Percentiles rank a stretch among this genome's conserved stretches.
Evolutionary conservation across 2,329 filamentous ascomycete species (phyloP).

Genomic region (Iodosphaeria phyllophila): DNA sequence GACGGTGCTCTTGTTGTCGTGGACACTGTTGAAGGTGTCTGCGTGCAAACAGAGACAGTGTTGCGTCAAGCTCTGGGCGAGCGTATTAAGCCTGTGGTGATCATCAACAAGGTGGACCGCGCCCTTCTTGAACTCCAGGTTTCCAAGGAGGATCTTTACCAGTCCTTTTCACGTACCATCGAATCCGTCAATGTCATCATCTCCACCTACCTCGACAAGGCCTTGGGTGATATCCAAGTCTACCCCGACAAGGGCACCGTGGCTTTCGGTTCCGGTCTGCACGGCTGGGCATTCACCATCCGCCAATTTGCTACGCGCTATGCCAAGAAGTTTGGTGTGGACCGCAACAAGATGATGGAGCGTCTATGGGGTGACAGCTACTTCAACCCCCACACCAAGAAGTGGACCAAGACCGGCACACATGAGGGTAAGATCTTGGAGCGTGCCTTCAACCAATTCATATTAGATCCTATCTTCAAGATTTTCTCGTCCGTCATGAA

Average conservation of each 20-base stretch:
- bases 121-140: slow-evolving; percentile 98
- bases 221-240: slow-evolving; percentile 93
- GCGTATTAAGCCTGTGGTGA: slow-evolving; percentile 98
- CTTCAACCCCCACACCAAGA: slow-evolving; percentile 99
- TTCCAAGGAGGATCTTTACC: slow-evolving; percentile 97
- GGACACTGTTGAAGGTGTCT: slow-evolving; percentile 99
- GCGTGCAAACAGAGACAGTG: slow-evolving; percentile 99
- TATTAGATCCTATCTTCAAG: slow-evolving; percentile 98
- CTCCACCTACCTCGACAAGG: slow-evolving; percentile 95
- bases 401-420: slow-evolving; percentile 83
- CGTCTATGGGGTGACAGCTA: slow-evolving; percentile 99
- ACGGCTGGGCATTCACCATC: slow-evolving; percentile 99
- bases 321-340: slow-evolving; percentile 99
- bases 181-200: slow-evolving; percentile 99
- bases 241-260: slow-evolving; percentile 96
- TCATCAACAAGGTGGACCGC: slow-evolving; percentile 99
- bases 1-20: slow-evolving; percentile 99
- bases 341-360: slow-evolving; percentile 99
- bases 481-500: slow-evolving; percentile 95
- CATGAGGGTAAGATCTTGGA: slow-evolving; percentile 79
- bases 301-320: slow-evolving; percentile 92
- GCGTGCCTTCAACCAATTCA: slow-evolving; percentile 99
- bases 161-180: slow-evolving; percentile 98
- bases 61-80: slow-evolving; percentile 97
- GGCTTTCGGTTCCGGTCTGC: slow-evolving; percentile 97